Evolutionary conservation across 441 rosid genomes (phyloP).

Genomic region (Breynia disticha): DNA sequence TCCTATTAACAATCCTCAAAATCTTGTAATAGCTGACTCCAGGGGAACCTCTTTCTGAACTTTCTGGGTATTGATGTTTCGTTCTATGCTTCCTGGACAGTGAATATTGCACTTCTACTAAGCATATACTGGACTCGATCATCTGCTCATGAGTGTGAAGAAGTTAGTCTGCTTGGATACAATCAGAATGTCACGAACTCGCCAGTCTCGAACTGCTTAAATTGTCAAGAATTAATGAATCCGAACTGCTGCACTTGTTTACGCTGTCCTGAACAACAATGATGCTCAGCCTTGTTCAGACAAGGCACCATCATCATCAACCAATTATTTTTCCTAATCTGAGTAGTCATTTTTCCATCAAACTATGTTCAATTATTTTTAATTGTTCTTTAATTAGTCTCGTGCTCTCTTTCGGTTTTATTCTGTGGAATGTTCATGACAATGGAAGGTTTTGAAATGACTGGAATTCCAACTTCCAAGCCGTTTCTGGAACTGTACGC

Average conservation of each 20-base stretch:
- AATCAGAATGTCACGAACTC: constrained; percentile 31
- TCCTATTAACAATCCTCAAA: constrained; percentile 84
- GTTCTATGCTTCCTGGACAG: constrained; percentile 54
- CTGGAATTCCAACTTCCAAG: constrained; percentile 81
- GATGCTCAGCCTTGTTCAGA: constrained; percentile 66
- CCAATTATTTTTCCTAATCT: no score
- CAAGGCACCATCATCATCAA: constrained; percentile 38
- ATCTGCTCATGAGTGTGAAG: constrained; percentile 40
- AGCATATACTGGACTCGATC: constrained; percentile 50
- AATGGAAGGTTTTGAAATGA: constrained; percentile 63
- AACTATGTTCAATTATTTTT: no score
- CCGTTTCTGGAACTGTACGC: constrained; percentile 50
- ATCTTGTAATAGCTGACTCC: constrained; percentile 62
- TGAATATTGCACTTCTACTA: constrained; percentile 44
- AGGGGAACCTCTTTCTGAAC: constrained; percentile 46
- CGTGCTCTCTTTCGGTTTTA: constrained; percentile 67
- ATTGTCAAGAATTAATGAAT: constrained; percentile 79
- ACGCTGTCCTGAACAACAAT: constrained; percentile 63
- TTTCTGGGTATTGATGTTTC: constrained; percentile 45
- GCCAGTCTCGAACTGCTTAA: constrained; percentile 6
- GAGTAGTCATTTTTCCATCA: no score
- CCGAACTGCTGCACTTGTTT: constrained; percentile 71
- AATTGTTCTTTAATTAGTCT: constrained; percentile 27
- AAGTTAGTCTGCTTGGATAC: constrained; percentile 31
- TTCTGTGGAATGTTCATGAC: constrained; percentile 90